Base-by-base conservation (phyloP, 2,329 filamentous ascomycete species). In the Geosmithia flava region DNA sequence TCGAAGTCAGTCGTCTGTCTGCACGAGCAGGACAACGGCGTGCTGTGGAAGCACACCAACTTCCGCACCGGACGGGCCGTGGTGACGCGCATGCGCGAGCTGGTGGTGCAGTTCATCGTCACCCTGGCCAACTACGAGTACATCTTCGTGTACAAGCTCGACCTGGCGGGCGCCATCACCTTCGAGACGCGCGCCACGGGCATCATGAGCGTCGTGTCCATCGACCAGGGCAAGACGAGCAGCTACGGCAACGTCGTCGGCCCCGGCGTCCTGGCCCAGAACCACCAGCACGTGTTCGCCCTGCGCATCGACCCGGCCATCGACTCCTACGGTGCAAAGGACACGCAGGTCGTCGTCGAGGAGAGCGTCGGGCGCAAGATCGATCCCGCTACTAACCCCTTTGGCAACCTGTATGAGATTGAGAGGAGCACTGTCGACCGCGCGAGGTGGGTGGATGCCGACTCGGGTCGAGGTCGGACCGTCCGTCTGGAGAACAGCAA, bases 101-200 rank as follows among this genome's bases (percentile, higher is more conserved):
- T 87, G 1, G 78, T 86, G 0, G 63, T 87, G 3, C 82, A 86
- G 56, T 82, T 76, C 57, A 81, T 85, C 59, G 76, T 81, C 54
- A 86, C 83, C 0, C 70, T 85, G 1, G 76, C 75, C 33, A 86
- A 86, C 63, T 86, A 86, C 63, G 83, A 86, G 58, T 87, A 76
- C 51, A 64, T 74, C 3, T 69, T 76, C 43, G 64, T 67, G 45
- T 75, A 67, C 49, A 70, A 69, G 51, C 75, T 87, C 48, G 74
- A 82, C 53, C 78, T 81, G 45, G 72, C 78, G 1, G 83, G 76
- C 2, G 75, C 71, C 7, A 72, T 86, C 45, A 71, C 69, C 0
- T 65, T 82, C 42, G 81, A 86, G 59, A 75, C 76, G 0, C 71
- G 81, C 2, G 80, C 81, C 0, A 86, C 81, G 0, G 82, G 82